A percentile compares a stretch with the other conserved stretches of the same genome.
Conservation (phyloP, 1,284 basidiomycete genomes). For the Coniferiporia sulphurascens region DNA sequence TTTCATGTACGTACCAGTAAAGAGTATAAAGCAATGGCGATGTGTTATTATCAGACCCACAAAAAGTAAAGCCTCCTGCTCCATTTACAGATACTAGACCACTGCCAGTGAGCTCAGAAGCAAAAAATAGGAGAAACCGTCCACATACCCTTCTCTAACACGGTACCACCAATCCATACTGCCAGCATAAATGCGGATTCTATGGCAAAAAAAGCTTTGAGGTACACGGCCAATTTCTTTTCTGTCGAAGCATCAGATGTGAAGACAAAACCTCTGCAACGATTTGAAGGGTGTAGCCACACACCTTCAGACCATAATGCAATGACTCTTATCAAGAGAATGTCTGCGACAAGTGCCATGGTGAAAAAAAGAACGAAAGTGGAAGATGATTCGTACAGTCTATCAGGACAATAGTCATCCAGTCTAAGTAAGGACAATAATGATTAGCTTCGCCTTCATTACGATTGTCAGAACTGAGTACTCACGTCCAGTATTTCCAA, state of each 20-base stretch:
- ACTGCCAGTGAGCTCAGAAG: background rate
- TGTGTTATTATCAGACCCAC: background rate
- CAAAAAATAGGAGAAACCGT: background rate
- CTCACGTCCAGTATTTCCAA: background rate
- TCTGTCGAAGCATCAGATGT: background rate
- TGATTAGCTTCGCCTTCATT: background rate
- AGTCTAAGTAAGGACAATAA: background rate
- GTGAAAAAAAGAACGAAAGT: background rate
- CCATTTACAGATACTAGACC: background rate
- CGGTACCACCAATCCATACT: background rate
- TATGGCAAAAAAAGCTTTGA: background rate
- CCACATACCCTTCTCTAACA: background rate
- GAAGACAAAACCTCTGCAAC: background rate
- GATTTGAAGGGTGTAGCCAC: background rate
- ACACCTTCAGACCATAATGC: background rate
- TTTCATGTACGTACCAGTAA: background rate
- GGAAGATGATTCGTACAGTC: background rate
- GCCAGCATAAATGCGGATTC: background rate
- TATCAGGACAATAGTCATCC: conserved; percentile 5
- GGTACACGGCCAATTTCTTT: background rate
- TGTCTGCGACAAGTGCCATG: background rate
- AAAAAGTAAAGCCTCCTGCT: background rate
- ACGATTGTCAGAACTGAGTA: background rate
- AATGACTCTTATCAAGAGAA: conserved; percentile 7
- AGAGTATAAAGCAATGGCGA: background rate